Percentiles rank a stretch among this genome's conserved stretches.
Evolutionary conservation across 352 stramenopile genomes (phyloP).

Genomic region (Phytopythium oedochilum): DNA sequence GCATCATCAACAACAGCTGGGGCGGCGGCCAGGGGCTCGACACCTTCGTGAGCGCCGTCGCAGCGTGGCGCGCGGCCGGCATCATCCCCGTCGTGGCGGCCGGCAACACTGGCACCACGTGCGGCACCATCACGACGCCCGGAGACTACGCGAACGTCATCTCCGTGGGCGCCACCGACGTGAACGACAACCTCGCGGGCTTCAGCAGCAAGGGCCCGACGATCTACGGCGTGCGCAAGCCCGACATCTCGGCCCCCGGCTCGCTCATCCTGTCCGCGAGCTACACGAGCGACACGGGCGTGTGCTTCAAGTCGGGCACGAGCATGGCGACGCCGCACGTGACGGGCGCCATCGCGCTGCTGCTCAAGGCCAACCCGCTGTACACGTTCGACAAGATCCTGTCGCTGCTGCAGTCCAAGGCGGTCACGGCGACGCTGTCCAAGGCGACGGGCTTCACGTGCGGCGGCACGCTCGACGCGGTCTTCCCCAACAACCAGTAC

Average conservation of each 20-base stretch:
- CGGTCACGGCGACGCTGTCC: constrained; percentile 21
- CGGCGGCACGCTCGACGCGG: constrained; percentile 25
- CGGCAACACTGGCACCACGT: constrained; percentile 50
- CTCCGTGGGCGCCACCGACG: constrained; percentile 51
- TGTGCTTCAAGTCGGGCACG: constrained; percentile 57
- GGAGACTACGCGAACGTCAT: constrained; percentile 55
- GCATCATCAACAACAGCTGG: constrained; percentile 74
- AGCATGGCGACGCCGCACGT: constrained; percentile 70
- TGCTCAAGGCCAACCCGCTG: constrained; percentile 33
- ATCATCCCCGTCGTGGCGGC: constrained; percentile 59
- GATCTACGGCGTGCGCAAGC: constrained; percentile 38
- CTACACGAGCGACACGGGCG: constrained; percentile 35
- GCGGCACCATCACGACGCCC: constrained; percentile 41
- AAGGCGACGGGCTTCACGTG: constrained; percentile 29
- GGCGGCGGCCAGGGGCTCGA: constrained; percentile 38
- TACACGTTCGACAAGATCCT: constrained; percentile 38
- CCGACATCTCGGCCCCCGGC: constrained; percentile 48
- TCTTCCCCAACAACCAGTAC: constrained; percentile 60
- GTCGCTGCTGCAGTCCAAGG: constrained; percentile 23
- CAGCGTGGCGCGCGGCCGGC: constrained; percentile 32
- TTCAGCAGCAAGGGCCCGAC: constrained; percentile 57
- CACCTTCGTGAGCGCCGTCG: constrained; percentile 39
- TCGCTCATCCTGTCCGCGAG: constrained; percentile 40
- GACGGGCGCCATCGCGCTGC: constrained; percentile 42
- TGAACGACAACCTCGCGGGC: constrained; percentile 28